These are phyloP conservation scores for Athelia psychrophila DNA, from an alignment of 1,284 basidiomycete genomes.

Conservation along the genomic window DNA sequence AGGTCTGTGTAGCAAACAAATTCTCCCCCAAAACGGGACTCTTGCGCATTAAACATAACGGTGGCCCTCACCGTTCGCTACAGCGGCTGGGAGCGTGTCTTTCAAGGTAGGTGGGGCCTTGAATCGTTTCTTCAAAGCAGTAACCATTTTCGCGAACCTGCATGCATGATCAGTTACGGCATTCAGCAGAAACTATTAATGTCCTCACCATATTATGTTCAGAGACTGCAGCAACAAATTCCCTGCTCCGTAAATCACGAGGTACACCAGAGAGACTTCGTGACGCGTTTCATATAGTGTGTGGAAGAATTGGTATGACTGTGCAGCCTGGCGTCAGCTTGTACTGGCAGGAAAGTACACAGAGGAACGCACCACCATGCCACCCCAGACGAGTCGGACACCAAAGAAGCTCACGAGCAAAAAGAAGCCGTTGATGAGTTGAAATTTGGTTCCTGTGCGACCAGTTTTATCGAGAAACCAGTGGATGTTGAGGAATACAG, in stretches of 20 bases:
- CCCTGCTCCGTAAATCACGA: constrained; percentile 48
- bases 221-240: constrained; percentile 62
- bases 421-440: constrained; percentile 63
- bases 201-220: constrained; percentile 68
- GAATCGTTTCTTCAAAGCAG: constrained; percentile 55
- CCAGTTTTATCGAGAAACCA: constrained; percentile 78
- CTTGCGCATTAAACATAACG: no score
- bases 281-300: constrained; percentile 48
- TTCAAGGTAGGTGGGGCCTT: background rate
- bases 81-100: no score
- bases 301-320: constrained; percentile 64
- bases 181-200: background rate
- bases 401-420: constrained; percentile 63
- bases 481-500: constrained; percentile 75
- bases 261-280: constrained; percentile 44
- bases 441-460: constrained; percentile 60
- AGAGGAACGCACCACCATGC: constrained; percentile 18
- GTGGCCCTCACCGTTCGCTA: constrained; percentile 1
- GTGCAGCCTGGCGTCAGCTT: background rate
- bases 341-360: background rate
- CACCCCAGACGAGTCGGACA: constrained; percentile 64
- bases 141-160: constrained; percentile 67
- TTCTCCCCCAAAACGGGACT: no score
- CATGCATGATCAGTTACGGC: constrained; percentile 5
- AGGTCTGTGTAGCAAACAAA: no score